These are phyloP conservation scores for Grosmannia penicillata DNA, from an alignment of 2,329 filamentous ascomycete genomes.

Conservation along the genomic window DNA sequence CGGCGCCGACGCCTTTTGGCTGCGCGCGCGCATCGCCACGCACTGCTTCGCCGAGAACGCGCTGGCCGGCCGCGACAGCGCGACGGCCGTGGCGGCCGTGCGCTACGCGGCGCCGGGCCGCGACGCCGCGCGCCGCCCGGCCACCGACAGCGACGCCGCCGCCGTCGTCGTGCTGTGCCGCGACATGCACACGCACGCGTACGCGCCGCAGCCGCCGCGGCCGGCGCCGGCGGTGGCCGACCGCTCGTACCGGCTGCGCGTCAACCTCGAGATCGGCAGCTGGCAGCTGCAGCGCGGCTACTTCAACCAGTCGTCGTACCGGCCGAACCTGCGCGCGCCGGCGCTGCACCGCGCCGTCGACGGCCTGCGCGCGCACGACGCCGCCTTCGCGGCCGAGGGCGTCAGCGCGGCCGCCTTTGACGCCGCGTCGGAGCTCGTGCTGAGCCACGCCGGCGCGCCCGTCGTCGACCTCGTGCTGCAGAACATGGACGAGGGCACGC, in stretches of 20 bases:
- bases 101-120: conserved; percentile 21
- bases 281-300: conserved; percentile 43
- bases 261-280: conserved; percentile 43
- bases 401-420: conserved; percentile 34
- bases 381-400: conserved; percentile 33
- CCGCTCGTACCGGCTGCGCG: conserved; percentile 36
- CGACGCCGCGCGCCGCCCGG: conserved; percentile 12
- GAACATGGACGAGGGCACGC: conserved; percentile 13
- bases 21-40: conserved; percentile 46
- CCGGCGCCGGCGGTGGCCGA: conserved; percentile 31
- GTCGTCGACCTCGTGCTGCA: conserved; percentile 56
- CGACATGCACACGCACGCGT: conserved; percentile 30
- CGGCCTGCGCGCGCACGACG: conserved; percentile 25
- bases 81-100: conserved; percentile 33
- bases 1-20: conserved; percentile 40
- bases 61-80: conserved; percentile 23
- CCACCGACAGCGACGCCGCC: conserved; percentile 19
- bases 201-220: conserved; percentile 27
- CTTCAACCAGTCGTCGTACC: conserved; percentile 41
- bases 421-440: conserved; percentile 34
- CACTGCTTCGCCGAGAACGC: conserved; percentile 42
- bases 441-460: conserved; percentile 42
- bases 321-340: conserved; percentile 29
- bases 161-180: conserved; percentile 26
- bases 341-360: conserved; percentile 34